These are phyloP conservation scores for Ambrosia artemisiifolia DNA, from an alignment of 129 eudicot species.

Conservation along the genomic window DNA sequence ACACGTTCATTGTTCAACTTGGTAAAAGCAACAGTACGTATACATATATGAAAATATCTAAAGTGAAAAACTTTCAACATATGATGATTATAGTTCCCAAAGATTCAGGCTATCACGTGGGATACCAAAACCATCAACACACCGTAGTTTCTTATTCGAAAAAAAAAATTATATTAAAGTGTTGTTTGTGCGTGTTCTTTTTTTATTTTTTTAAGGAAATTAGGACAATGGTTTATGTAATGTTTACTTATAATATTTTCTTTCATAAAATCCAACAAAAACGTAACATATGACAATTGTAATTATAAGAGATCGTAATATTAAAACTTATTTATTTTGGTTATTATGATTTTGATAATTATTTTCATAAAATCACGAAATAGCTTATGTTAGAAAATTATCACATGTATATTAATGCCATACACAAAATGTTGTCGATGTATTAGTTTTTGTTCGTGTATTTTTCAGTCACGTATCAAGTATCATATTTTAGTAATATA, in stretches of 20 bases:
- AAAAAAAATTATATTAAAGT: neutral
- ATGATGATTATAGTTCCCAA: slow-evolving; percentile 39
- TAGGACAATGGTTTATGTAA: neutral
- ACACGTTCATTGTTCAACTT: slow-evolving; percentile 23
- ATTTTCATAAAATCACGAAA: no score
- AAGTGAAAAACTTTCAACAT: slow-evolving; percentile 16
- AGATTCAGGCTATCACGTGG: slow-evolving; percentile 40
- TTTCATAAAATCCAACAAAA: neutral
- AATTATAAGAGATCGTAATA: no score
- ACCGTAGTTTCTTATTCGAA: neutral
- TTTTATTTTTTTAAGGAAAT: neutral
- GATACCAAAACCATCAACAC: slow-evolving; percentile 28
- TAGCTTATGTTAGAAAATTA: no score
- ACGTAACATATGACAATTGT: neutral
- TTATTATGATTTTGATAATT: no score
- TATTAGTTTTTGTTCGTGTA: no score
- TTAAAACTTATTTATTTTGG: no score
- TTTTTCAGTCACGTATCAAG: no score
- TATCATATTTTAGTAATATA: no score
- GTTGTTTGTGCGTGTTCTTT: neutral
- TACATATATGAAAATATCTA: slow-evolving; percentile 1
- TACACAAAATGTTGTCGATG: no score
- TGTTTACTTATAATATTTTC: neutral
- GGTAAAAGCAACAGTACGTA: slow-evolving; percentile 24
- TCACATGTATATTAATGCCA: no score